phyloP scores from a whole-genome alignment of 2,329 filamentous ascomycete species.

The Blastomyces percursus region DNA sequence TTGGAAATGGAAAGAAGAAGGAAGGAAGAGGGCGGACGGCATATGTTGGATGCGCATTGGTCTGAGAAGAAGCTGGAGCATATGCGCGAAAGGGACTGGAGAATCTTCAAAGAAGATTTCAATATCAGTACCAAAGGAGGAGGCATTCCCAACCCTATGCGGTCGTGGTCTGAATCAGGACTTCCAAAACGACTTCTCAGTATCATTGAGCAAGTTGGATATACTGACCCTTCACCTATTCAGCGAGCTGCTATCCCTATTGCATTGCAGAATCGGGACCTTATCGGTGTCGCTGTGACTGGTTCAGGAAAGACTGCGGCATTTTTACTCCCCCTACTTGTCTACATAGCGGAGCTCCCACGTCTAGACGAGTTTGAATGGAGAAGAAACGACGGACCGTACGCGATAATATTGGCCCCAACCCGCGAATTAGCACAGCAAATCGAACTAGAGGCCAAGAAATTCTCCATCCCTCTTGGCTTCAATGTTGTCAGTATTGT shows the following conservation, averaged over 20 bases:
- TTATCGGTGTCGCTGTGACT: slow-evolving; percentile 97
- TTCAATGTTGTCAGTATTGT: slow-evolving; percentile 96
- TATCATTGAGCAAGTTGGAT: slow-evolving; percentile 75
- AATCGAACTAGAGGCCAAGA: slow-evolving; percentile 86
- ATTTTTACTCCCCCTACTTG: slow-evolving; percentile 80
- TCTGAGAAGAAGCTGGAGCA: slow-evolving; percentile 82
- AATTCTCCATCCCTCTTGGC: slow-evolving; percentile 80
- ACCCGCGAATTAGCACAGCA: slow-evolving; percentile 97
- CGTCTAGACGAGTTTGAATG: slow-evolving; percentile 68
- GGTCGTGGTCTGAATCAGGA: slow-evolving; percentile 76
- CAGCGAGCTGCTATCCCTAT: slow-evolving; percentile 94
- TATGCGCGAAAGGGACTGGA: slow-evolving; percentile 97
- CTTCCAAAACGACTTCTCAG: slow-evolving; percentile 68
- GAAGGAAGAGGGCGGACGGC: slow-evolving; percentile 59
- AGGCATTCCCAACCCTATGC: slow-evolving; percentile 88
- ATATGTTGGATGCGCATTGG: slow-evolving; percentile 85
- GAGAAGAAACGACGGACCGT: slow-evolving; percentile 89
- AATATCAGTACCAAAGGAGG: slow-evolving; percentile 93
- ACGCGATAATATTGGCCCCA: slow-evolving; percentile 91
- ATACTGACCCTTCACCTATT: slow-evolving; percentile 81
- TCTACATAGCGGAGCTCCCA: slow-evolving; percentile 87
- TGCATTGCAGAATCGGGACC: slow-evolving; percentile 77
- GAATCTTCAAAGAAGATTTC: slow-evolving; percentile 99
- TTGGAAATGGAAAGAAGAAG: slow-evolving; percentile 74
- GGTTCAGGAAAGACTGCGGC: slow-evolving; percentile 98